Conservation (phyloP, 345 rosid species). For the Arabidopsis arenosa region DNA sequence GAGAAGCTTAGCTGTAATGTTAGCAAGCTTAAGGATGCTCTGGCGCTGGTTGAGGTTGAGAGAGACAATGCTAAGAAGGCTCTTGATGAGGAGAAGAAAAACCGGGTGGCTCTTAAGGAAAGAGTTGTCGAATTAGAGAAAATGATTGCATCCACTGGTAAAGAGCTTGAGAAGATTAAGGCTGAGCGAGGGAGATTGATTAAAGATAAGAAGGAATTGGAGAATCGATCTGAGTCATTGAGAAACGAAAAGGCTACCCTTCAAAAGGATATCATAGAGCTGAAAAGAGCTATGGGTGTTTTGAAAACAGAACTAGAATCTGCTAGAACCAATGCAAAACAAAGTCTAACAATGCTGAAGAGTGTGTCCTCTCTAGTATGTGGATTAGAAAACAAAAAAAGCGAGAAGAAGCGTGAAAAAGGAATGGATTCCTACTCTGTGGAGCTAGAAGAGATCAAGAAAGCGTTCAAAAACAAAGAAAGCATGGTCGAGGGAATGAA, state of each 20-base stretch:
- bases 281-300: conserved; percentile 42
- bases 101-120: conserved; percentile 42
- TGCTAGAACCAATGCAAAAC: conserved; percentile 45
- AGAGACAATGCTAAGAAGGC: conserved; percentile 52
- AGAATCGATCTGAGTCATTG: conserved; percentile 44
- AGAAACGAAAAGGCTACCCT: conserved; percentile 53
- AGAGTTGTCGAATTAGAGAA: conserved; percentile 55
- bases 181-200: conserved; percentile 50
- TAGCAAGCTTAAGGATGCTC: conserved; percentile 42
- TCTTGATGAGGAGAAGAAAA: conserved; percentile 58
- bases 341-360: conserved; percentile 56
- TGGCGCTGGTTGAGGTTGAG: conserved; percentile 49
- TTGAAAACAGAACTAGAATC: conserved; percentile 59
- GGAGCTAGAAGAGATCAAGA: conserved; percentile 66
- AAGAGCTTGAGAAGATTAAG: conserved; percentile 51
- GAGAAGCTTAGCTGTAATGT: conserved; percentile 49
- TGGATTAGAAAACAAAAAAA: conserved; percentile 43
- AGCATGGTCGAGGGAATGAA: conserved; percentile 63
- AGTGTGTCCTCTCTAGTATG: conserved; percentile 55
- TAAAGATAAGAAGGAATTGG: conserved; percentile 53
- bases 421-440: conserved; percentile 49
- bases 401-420: conserved; percentile 41
- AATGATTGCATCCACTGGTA: conserved; percentile 40
- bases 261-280: conserved; percentile 56
- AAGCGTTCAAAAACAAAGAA: conserved; percentile 64